These are phyloP conservation scores for Diaporthe citri DNA, from an alignment of 2,329 filamentous ascomycete species.

Conservation along the genomic window DNA sequence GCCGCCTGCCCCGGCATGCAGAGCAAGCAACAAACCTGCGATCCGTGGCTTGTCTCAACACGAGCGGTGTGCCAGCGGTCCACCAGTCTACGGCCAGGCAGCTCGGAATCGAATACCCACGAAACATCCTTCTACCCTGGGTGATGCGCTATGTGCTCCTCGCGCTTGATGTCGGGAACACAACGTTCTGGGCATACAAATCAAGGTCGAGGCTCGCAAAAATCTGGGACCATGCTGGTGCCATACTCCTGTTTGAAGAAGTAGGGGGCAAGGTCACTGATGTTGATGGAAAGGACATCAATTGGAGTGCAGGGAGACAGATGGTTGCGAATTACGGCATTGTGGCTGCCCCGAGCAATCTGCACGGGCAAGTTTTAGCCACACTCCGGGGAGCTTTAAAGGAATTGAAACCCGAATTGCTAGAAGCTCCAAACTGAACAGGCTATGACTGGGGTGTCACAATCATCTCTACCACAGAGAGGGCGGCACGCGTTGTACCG, in stretches of 20 bases:
- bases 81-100: constrained; percentile 59
- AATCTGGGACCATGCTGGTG: constrained; percentile 72
- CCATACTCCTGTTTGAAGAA: constrained; percentile 70
- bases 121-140: constrained; percentile 68
- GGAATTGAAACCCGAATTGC: constrained; percentile 49
- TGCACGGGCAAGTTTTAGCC: constrained; percentile 59
- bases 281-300: constrained; percentile 63
- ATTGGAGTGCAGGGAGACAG: constrained; percentile 61
- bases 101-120: constrained; percentile 59
- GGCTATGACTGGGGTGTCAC: background rate
- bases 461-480: background rate
- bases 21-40: constrained; percentile 48
- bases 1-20: constrained; percentile 51
- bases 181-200: constrained; percentile 70
- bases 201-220: constrained; percentile 62
- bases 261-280: constrained; percentile 68
- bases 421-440: constrained; percentile 43
- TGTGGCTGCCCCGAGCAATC: constrained; percentile 61
- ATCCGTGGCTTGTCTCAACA: constrained; percentile 61
- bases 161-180: constrained; percentile 65
- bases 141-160: constrained; percentile 67
- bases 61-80: constrained; percentile 60
- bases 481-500: background rate
- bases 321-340: constrained; percentile 67
- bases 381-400: constrained; percentile 51